Conservation (phyloP, 371 early-diverging fungal species). For the Mortierella sp. region DNA sequence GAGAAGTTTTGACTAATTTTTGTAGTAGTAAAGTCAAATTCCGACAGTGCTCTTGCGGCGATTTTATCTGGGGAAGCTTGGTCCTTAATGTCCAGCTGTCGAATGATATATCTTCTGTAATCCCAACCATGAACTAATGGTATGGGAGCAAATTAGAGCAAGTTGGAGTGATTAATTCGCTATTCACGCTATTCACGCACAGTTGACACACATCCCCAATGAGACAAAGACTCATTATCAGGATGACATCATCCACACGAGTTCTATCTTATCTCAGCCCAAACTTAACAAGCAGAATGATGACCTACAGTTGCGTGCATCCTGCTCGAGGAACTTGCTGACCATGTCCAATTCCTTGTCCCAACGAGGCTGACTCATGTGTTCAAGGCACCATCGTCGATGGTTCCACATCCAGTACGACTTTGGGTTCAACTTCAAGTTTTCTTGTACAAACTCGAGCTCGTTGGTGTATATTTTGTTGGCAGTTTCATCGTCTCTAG, state of each 20-base stretch:
- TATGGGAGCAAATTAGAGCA: neutral
- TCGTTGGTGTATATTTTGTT: slow-evolving; percentile 65
- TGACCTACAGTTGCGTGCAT: slow-evolving; percentile 92
- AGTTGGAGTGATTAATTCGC: neutral
- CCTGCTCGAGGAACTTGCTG: slow-evolving; percentile 82
- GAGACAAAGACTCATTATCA: slow-evolving; percentile 5
- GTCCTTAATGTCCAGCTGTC: slow-evolving; percentile 57
- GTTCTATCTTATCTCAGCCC: neutral
- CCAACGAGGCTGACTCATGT: slow-evolving; percentile 84
- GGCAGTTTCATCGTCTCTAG: slow-evolving; percentile 53
- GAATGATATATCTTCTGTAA: slow-evolving; percentile 88
- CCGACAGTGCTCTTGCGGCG: slow-evolving; percentile 58
- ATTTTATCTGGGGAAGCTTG: slow-evolving; percentile 15
- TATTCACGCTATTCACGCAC: neutral
- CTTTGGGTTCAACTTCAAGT: slow-evolving; percentile 81
- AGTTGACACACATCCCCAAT: neutral
- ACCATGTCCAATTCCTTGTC: slow-evolving; percentile 82
- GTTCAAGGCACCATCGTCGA: slow-evolving; percentile 87
- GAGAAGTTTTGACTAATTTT: slow-evolving; percentile 93
- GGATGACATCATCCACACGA: slow-evolving; percentile 21
- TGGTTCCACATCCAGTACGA: slow-evolving; percentile 97
- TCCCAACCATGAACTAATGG: slow-evolving; percentile 94
- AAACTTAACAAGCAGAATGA: neutral
- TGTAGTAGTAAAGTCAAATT: slow-evolving; percentile 86
- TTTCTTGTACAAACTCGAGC: slow-evolving; percentile 72